Evolutionary conservation across 2,329 filamentous ascomycete species (phyloP).

Genomic region (Diaporthe ilicicola): DNA sequence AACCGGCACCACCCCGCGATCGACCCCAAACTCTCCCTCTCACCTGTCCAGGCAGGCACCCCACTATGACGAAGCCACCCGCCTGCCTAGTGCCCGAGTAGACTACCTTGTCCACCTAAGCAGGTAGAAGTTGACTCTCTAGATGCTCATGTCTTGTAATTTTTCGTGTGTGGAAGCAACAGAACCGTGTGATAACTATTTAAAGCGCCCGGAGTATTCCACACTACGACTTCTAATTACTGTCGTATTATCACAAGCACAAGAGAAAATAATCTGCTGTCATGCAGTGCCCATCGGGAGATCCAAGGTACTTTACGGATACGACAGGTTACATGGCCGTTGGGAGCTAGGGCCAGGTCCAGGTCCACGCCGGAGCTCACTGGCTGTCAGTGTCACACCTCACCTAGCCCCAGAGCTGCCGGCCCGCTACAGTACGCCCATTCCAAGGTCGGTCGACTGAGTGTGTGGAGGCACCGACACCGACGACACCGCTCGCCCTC

Average conservation of each 20-base stretch:
- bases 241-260: neutral
- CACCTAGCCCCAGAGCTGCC: neutral
- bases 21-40: neutral
- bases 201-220: neutral
- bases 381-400: slow-evolving; percentile 7
- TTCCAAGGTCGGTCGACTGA: neutral
- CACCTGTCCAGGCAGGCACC: neutral
- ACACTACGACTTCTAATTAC: neutral
- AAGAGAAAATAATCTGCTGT: neutral
- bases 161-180: neutral
- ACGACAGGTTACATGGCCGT: neutral
- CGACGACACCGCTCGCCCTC: slow-evolving; percentile 11
- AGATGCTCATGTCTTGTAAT: neutral
- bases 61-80: slow-evolving; percentile 29
- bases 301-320: neutral
- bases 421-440: slow-evolving; percentile 5
- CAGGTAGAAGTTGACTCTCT: too few relatives aligned
- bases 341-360: slow-evolving; percentile 30
- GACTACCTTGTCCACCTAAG: neutral
- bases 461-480: neutral
- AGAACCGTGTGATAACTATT: neutral
- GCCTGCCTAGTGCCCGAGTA: slow-evolving; percentile 1
- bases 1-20: slow-evolving; percentile 20
- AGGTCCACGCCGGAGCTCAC: slow-evolving; percentile 20
- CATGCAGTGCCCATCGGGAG: neutral